Evolutionary conservation across 2,329 filamentous ascomycete species (phyloP).

Genomic region (Cadophora sp.): DNA sequence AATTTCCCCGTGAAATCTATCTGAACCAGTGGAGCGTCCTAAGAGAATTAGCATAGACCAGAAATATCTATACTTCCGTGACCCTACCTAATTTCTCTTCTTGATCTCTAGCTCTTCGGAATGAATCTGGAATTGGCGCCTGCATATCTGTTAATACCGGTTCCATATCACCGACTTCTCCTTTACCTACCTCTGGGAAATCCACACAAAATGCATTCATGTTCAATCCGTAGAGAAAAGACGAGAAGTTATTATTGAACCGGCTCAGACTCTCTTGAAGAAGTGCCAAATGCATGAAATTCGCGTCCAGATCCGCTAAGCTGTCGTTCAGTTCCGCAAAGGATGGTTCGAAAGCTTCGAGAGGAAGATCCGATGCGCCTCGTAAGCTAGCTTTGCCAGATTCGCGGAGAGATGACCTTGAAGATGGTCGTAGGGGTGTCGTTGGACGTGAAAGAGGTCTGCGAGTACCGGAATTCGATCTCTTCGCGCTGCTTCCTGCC

Average conservation of each 20-base stretch:
- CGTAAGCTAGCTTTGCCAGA: slow-evolving; percentile 64
- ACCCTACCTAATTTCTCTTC: slow-evolving; percentile 56
- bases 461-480: slow-evolving; percentile 39
- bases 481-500: slow-evolving; percentile 39
- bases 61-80: slow-evolving; percentile 19
- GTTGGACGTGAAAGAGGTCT: slow-evolving; percentile 67
- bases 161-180: neutral
- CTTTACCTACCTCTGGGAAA: slow-evolving; percentile 78
- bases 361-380: slow-evolving; percentile 66
- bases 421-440: slow-evolving; percentile 89
- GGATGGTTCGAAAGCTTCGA: slow-evolving; percentile 84
- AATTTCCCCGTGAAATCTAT: slow-evolving; percentile 47
- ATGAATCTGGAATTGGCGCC: slow-evolving; percentile 86
- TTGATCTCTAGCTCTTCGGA: slow-evolving; percentile 68
- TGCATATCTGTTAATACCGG: slow-evolving; percentile 47
- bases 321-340: slow-evolving; percentile 94
- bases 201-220: slow-evolving; percentile 99
- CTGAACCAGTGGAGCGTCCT: slow-evolving; percentile 47
- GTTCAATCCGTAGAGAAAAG: slow-evolving; percentile 93
- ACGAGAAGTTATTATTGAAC: slow-evolving; percentile 95
- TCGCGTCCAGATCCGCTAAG: slow-evolving; percentile 94
- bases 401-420: slow-evolving; percentile 83
- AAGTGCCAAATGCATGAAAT: slow-evolving; percentile 95
- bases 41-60: slow-evolving; percentile 23
- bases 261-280: slow-evolving; percentile 94